These are phyloP conservation scores for Clavispora santaluciae DNA, from an alignment of 805 yeast genomes.

Conservation along the genomic window DNA sequence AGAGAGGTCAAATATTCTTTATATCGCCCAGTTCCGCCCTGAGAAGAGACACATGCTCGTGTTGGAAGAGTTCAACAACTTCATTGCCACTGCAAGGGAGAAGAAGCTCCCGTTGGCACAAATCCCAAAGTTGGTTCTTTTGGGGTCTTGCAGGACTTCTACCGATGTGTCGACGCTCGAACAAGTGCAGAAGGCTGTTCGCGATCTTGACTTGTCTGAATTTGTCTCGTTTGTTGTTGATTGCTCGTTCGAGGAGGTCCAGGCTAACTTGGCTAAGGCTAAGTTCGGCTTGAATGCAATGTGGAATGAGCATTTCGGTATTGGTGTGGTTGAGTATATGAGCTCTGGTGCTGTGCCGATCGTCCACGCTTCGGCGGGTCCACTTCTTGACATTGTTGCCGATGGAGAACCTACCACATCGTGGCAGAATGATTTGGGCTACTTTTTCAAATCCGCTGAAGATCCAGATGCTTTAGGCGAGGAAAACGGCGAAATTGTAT, in stretches of 20 bases:
- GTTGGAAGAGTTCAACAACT: slow-evolving; percentile 57
- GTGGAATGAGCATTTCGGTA: slow-evolving; percentile 99
- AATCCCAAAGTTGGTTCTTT: slow-evolving; percentile 58
- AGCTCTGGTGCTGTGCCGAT: slow-evolving; percentile 83
- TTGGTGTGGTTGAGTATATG: slow-evolving; percentile 90
- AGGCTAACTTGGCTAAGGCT: slow-evolving; percentile 47
- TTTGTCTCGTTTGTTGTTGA: slow-evolving; percentile 61
- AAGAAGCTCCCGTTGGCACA: slow-evolving; percentile 14
- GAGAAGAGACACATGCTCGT: slow-evolving; percentile 85
- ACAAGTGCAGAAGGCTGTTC: slow-evolving; percentile 38
- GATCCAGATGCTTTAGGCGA: slow-evolving; percentile 63
- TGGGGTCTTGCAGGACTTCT: slow-evolving; percentile 78
- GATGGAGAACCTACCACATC: slow-evolving; percentile 8
- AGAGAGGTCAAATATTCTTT: slow-evolving; percentile 33
- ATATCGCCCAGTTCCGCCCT: slow-evolving; percentile 89
- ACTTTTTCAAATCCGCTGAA: slow-evolving; percentile 62
- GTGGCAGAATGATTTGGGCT: slow-evolving; percentile 57
- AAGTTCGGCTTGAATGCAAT: slow-evolving; percentile 86
- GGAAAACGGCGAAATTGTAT: slow-evolving; percentile 7
- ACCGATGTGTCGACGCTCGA: slow-evolving; percentile 60
- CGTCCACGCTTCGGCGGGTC: slow-evolving; percentile 95
- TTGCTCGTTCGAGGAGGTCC: slow-evolving; percentile 63
- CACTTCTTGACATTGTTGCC: slow-evolving; percentile 76
- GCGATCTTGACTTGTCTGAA: slow-evolving; percentile 23
- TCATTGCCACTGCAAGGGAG: slow-evolving; percentile 28